A percentile compares a stretch with the other conserved stretches of the same genome.
These are phyloP conservation scores for Russula ochroleuca DNA, from an alignment of 768 basidiomycete genomes.

Conservation along the genomic window DNA sequence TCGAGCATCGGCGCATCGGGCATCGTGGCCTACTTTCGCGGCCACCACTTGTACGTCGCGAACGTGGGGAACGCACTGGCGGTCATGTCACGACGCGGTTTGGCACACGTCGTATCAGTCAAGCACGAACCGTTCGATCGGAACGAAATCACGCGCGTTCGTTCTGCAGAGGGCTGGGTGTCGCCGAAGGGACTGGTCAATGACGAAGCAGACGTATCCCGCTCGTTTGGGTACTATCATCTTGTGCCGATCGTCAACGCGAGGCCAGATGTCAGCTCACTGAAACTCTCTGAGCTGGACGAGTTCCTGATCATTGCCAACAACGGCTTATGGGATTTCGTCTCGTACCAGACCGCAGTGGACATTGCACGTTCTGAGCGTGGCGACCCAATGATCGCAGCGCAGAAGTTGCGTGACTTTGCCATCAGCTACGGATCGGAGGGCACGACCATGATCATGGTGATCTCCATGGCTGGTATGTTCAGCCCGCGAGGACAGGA, in stretches of 20 bases:
- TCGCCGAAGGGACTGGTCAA: slow-evolving; percentile 87
- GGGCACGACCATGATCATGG: slow-evolving; percentile 97
- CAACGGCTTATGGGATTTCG: slow-evolving; percentile 87
- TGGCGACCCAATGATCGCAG: slow-evolving; percentile 79
- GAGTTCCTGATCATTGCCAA: slow-evolving; percentile 97
- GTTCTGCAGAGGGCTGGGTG: slow-evolving; percentile 90
- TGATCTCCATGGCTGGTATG: slow-evolving; percentile 76
- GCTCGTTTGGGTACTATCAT: slow-evolving; percentile 91
- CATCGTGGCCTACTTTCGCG: slow-evolving; percentile 79
- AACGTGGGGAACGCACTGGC: slow-evolving; percentile 88
- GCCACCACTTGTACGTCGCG: slow-evolving; percentile 78
- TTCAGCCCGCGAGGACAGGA: slow-evolving; percentile 51
- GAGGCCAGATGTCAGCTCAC: slow-evolving; percentile 67
- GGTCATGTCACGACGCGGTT: slow-evolving; percentile 74
- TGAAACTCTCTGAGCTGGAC: slow-evolving; percentile 74
- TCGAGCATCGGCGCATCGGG: slow-evolving; percentile 75
- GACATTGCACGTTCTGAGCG: slow-evolving; percentile 83
- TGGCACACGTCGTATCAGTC: slow-evolving; percentile 66
- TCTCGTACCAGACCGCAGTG: slow-evolving; percentile 92
- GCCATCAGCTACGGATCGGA: slow-evolving; percentile 95
- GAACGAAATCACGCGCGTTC: slow-evolving; percentile 79
- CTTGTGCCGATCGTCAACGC: slow-evolving; percentile 88
- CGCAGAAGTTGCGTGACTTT: slow-evolving; percentile 94
- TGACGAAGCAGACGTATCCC: slow-evolving; percentile 86
- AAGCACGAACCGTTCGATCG: slow-evolving; percentile 90